A percentile compares a stretch with the other conserved stretches of the same genome.
phyloP scores from a whole-genome alignment of 768 basidiomycete genomes.

The Tephrocybe sp. region DNA sequence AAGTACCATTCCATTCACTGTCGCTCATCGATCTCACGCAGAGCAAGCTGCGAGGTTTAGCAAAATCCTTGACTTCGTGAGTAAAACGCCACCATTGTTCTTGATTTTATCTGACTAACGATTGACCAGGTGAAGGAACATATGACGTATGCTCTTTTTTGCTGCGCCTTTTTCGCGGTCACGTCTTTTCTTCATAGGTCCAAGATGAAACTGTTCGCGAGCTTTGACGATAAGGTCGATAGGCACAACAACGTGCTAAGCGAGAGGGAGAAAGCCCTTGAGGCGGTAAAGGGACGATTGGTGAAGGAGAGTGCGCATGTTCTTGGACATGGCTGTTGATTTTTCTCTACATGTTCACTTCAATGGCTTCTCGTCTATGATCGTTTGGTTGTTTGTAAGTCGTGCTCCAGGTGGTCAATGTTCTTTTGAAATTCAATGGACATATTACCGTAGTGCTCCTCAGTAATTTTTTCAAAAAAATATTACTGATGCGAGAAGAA shows the following conservation, averaged over 20 bases:
- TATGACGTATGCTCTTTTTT: constrained; percentile 35
- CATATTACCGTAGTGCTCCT: no score
- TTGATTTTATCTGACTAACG: neutral
- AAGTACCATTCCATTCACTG: neutral
- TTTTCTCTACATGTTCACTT: neutral
- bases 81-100: constrained; percentile 22
- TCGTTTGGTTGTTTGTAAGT: no score
- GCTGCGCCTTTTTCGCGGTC: neutral
- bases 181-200: constrained; percentile 29
- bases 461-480: no score
- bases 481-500: no score
- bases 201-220: constrained; percentile 48
- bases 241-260: constrained; percentile 38
- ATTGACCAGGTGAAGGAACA: constrained; percentile 43
- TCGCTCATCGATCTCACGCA: no score
- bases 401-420: no score
- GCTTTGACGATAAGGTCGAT: constrained; percentile 40
- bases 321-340: constrained; percentile 14
- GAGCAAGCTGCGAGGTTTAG: constrained; percentile 42
- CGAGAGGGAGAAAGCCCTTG: constrained; percentile 40
- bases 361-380: neutral
- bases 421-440: no score
- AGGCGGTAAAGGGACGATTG: constrained; percentile 33
- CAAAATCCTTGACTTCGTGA: constrained; percentile 50
- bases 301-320: constrained; percentile 42